Conservation (phyloP, 2,329 filamentous ascomycete genomes). For the Huntiella bhutanensis region DNA sequence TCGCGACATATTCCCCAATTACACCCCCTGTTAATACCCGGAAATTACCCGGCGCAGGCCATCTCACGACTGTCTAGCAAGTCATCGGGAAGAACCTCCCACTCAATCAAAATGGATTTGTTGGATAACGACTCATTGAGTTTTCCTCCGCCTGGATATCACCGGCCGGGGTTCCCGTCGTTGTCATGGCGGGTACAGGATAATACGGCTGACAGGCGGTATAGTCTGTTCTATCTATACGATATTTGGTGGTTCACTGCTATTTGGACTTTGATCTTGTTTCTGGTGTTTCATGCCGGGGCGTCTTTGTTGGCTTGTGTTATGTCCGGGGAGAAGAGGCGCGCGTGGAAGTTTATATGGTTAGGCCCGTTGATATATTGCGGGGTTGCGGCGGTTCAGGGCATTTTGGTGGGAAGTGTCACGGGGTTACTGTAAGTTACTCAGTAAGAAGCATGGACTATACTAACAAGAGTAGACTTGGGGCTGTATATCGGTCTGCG, state of each 20-base stretch:
- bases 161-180: conserved; percentile 56
- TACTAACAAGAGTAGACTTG: conserved; percentile 34
- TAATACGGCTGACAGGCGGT: conserved; percentile 22
- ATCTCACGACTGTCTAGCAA: no score
- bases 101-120: conserved; percentile 6
- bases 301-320: conserved; percentile 53
- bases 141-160: conserved; percentile 30
- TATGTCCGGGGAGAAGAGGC: conserved; percentile 44
- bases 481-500: conserved; percentile 62
- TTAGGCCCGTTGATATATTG: conserved; percentile 52
- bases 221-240: conserved; percentile 49
- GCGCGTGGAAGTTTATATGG: conserved; percentile 46
- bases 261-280: conserved; percentile 69
- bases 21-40: no score
- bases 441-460: neutral
- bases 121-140: no score
- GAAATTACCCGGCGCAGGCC: no score
- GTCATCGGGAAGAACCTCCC: neutral
- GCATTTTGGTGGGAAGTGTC: conserved; percentile 60
- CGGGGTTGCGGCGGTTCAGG: conserved; percentile 55
- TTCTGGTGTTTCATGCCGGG: conserved; percentile 53
- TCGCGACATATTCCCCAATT: no score
- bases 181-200: conserved; percentile 53
- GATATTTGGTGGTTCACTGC: conserved; percentile 82
- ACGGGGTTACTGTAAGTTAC: conserved; percentile 55